Evolutionary conservation across 2,329 filamentous ascomycete genomes (phyloP), one percentile per base, ranked within the genome.

Genomic region (Piedraia hortae): DNA sequence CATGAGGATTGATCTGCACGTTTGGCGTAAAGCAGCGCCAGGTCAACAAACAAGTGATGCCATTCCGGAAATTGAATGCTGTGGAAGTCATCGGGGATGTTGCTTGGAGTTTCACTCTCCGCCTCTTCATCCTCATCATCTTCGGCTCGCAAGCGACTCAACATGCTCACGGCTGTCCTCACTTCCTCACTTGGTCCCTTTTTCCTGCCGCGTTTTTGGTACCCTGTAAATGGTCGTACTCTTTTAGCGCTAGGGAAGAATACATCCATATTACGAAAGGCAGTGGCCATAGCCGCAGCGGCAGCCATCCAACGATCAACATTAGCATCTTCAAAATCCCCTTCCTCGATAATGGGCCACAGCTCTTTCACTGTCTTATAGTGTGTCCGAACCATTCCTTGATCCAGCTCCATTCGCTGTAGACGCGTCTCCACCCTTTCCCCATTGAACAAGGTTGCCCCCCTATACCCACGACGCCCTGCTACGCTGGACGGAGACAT

Each of bases 1-100:
- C 75, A 68, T 29, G 75, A 67, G 18, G 67, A 56, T 8, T 59
- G 52, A 21, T 70, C 62, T 15, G 66, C 66, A 10, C 56, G 50
- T 18, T 63, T 59, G 5, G 78, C 72, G 14, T 85, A 57, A 4
- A 68, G 55, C 21, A 91, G 55, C 3, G 78, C 72, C 39, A 88
- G 88, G 36, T 85, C 73, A 16, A 88, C 58, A 39, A 97, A 90
- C 1, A 90, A 56, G 33, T 88, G 73, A 3, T 91, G 58, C 85
- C 85, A 97, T 20, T 65, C 59, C 26, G 67, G 55, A 38, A 93
- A 90, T 0, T 65, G 52, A 20, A 93, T 73, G 5, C 71, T 72
- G 32, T 75, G 68, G 38, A 77, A 80, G 27, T 57, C 53, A 20
- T 44, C 44, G 2, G 59, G 59, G 16, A 54, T 24, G 19, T 21